Evolutionary conservation across 495 filamentous ascomycete genomes (phyloP).

Genomic region (Penicillium coprophilum): DNA sequence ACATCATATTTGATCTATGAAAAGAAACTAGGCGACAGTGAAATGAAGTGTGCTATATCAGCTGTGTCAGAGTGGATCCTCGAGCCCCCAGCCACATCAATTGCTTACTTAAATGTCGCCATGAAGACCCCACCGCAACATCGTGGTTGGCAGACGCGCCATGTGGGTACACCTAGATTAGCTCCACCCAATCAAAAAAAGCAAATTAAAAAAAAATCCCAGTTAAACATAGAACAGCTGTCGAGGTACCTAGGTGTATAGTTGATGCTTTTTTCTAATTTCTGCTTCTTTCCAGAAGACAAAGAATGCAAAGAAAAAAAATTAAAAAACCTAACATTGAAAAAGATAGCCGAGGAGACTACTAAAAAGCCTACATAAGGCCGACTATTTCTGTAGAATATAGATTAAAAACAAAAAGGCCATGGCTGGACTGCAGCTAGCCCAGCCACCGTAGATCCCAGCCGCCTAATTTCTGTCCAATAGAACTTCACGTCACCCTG

Average conservation of each 20-base stretch:
- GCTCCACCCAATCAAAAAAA: neutral
- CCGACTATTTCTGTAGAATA: neutral
- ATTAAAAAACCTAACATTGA: no score
- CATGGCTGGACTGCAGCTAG: constrained; percentile 18
- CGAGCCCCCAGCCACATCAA: constrained; percentile 26
- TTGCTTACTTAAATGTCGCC: constrained; percentile 11
- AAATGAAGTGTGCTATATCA: neutral
- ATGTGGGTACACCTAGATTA: neutral
- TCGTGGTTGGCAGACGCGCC: constrained; percentile 11
- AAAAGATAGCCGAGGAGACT: no score
- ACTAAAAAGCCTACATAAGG: no score
- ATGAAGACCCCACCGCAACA: constrained; percentile 5
- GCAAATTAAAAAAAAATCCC: neutral
- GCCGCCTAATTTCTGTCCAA: constrained; percentile 29
- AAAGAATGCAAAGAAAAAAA: no score
- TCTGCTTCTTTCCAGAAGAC: no score
- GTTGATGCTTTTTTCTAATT: no score
- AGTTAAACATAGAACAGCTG: no score
- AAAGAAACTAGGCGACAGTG: constrained; percentile 31
- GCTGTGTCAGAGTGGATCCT: constrained; percentile 15
- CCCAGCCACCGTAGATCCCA: constrained; percentile 34
- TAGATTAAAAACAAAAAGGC: constrained; percentile 5
- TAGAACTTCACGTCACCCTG: neutral
- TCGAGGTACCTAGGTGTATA: no score
- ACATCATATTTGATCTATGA: constrained; percentile 21